These are phyloP conservation scores for Puccinellia tenuiflora DNA, from an alignment of 176 grass and related monocot genomes.

Conservation along the genomic window DNA sequence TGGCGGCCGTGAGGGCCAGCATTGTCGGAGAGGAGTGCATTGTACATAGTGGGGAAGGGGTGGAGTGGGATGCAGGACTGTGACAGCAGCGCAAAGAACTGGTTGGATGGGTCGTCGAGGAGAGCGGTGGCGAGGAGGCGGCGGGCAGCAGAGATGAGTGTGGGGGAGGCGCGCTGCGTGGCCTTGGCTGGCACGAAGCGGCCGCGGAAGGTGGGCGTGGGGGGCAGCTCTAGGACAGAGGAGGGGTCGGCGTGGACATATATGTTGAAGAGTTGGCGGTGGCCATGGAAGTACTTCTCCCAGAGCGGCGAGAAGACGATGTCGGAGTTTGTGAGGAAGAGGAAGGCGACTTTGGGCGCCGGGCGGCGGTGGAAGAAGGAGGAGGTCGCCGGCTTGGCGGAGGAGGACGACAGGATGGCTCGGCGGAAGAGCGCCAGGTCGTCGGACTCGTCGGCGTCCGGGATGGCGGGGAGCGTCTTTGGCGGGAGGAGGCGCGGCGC, in stretches of 20 bases:
- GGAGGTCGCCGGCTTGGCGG: constrained; percentile 28
- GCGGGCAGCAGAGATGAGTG: constrained; percentile 78
- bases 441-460: constrained; percentile 76
- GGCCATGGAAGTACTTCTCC: constrained; percentile 75
- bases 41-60: constrained; percentile 68
- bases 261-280: constrained; percentile 61
- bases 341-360: constrained; percentile 66
- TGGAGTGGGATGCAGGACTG: constrained; percentile 88
- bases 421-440: constrained; percentile 96
- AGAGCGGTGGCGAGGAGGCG: constrained; percentile 74
- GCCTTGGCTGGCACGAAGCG: constrained; percentile 85
- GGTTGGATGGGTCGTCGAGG: constrained; percentile 60
- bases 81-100: constrained; percentile 75
- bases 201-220: constrained; percentile 51
- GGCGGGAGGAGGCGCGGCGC: constrained; percentile 68
- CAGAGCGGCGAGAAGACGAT: constrained; percentile 87
- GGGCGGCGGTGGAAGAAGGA: constrained; percentile 57
- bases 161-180: constrained; percentile 81
- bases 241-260: constrained; percentile 88
- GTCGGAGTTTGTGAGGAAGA: constrained; percentile 79
- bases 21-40: constrained; percentile 44
- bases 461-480: constrained; percentile 81
- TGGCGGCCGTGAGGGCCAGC: constrained; percentile 39
- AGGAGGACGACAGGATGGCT: constrained; percentile 64
- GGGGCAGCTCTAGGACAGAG: constrained; percentile 35